Conservation (phyloP, 441 rosid genomes). For the Sinapis alba region DNA sequence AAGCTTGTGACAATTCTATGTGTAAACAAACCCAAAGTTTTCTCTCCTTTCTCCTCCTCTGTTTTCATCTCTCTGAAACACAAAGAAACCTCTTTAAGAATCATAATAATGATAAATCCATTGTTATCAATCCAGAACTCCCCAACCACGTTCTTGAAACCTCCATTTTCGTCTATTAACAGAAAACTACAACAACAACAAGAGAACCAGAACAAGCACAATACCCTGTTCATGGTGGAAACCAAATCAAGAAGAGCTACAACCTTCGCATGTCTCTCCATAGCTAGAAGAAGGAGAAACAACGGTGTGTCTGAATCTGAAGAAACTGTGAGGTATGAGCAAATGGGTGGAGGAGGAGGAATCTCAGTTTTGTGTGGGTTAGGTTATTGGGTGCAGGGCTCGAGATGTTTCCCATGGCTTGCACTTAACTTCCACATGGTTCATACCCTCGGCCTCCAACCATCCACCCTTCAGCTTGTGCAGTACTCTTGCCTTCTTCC, state of each 20-base stretch:
- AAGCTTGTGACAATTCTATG: constrained; percentile 11
- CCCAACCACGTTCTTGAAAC: constrained; percentile 16
- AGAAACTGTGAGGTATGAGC: constrained; percentile 43
- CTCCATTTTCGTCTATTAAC: neutral
- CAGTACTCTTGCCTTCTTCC: constrained; percentile 75
- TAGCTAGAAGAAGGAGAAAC: constrained; percentile 27
- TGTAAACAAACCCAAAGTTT: neutral
- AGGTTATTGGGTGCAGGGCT: constrained; percentile 87
- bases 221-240: constrained; percentile 32
- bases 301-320: constrained; percentile 40
- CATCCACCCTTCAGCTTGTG: constrained; percentile 78
- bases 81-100: neutral
- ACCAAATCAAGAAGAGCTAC: constrained; percentile 36
- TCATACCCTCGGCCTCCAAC: constrained; percentile 59
- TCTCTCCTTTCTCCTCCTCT: constrained; percentile 10
- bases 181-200: constrained; percentile 11
- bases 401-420: constrained; percentile 89
- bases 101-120: constrained; percentile 17
- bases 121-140: constrained; percentile 32
- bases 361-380: constrained; percentile 68
- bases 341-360: constrained; percentile 46
- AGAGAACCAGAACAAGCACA: constrained; percentile 17
- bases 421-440: constrained; percentile 87
- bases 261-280: constrained; percentile 44
- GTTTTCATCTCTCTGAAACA: constrained; percentile 14